Percentiles rank a stretch among this genome's conserved stretches.
Conservation (phyloP, 805 yeast genomes). For the Pichia cabralensis region DNA sequence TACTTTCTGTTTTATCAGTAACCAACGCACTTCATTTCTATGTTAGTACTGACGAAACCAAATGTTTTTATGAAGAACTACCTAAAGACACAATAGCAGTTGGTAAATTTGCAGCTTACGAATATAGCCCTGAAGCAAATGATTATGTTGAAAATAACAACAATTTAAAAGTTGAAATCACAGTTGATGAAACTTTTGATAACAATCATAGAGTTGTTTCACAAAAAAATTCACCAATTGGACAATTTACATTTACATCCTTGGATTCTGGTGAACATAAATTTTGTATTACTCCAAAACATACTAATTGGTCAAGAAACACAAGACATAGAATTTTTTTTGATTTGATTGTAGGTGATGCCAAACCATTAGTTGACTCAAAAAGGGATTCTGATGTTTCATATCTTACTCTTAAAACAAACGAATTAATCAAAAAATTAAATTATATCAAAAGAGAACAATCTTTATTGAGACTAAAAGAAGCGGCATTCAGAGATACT, state of each 20-base stretch:
- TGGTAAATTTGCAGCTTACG: slow-evolving; percentile 66
- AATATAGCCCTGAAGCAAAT: slow-evolving; percentile 36
- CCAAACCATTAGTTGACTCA: slow-evolving; percentile 52
- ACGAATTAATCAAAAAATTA: slow-evolving; percentile 45
- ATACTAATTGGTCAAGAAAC: slow-evolving; percentile 35
- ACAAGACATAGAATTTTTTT: slow-evolving; percentile 56
- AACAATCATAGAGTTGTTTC: slow-evolving; percentile 66
- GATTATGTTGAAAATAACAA: slow-evolving; percentile 40
- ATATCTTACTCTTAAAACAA: slow-evolving; percentile 46
- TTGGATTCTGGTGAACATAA: slow-evolving; percentile 71
- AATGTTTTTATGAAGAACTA: slow-evolving; percentile 79
- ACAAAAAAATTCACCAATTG: slow-evolving; percentile 54
- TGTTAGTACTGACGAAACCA: slow-evolving; percentile 60
- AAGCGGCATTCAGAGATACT: slow-evolving; percentile 59
- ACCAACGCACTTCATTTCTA: slow-evolving; percentile 63
- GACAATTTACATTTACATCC: slow-evolving; percentile 68
- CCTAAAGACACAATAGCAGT: slow-evolving; percentile 71
- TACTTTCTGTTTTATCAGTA: slow-evolving; percentile 6
- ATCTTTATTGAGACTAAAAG: slow-evolving; percentile 61
- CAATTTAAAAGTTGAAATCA: slow-evolving; percentile 52
- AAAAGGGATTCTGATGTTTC: slow-evolving; percentile 51
- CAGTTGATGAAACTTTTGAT: slow-evolving; percentile 72
- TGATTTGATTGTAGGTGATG: slow-evolving; percentile 60
- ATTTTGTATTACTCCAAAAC: slow-evolving; percentile 55
- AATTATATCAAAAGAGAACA: slow-evolving; percentile 58